These are phyloP conservation scores for Thielaviopsis euricoi DNA, from an alignment of 2,329 filamentous ascomycete genomes.

Conservation along the genomic window DNA sequence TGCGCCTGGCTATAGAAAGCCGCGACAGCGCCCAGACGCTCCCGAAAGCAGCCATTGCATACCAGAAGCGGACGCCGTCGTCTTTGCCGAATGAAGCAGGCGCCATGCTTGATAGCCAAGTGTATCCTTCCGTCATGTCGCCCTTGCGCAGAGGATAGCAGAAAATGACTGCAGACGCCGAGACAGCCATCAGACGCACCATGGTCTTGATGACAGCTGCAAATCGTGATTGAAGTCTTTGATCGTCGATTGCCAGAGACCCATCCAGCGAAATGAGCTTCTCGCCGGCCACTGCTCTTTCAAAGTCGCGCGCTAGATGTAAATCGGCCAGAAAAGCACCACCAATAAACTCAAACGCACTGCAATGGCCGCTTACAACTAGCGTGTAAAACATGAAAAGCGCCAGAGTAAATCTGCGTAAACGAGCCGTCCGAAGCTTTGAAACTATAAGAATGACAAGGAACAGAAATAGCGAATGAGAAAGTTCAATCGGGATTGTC, in stretches of 20 bases:
- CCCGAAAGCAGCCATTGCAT: constrained; percentile 33
- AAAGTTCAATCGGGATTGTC: constrained; percentile 46
- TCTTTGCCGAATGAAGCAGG: constrained; percentile 31
- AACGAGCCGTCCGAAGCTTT: constrained; percentile 22
- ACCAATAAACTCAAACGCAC: constrained; percentile 24
- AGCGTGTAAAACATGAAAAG: constrained; percentile 25
- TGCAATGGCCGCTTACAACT: not conserved
- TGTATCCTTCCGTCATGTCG: constrained; percentile 36
- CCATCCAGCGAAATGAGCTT: not conserved
- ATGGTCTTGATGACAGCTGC: not conserved
- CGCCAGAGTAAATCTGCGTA: constrained; percentile 26
- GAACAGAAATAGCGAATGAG: constrained; percentile 41
- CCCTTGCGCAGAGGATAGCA: constrained; percentile 22
- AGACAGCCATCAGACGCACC: not conserved
- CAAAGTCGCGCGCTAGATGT: constrained; percentile 25
- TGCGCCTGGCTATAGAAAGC: constrained; percentile 28
- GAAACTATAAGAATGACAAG: constrained; percentile 33
- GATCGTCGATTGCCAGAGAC: not conserved
- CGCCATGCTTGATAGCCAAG: constrained; percentile 29
- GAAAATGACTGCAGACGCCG: constrained; percentile 14
- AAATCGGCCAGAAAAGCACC: constrained; percentile 39
- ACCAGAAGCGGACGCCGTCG: constrained; percentile 35
- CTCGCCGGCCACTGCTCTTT: not conserved
- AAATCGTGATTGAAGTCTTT: not conserved
- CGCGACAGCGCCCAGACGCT: constrained; percentile 35